Base-by-base conservation (phyloP, 208 protist species). In the Wallacemonas sp. region DNA sequence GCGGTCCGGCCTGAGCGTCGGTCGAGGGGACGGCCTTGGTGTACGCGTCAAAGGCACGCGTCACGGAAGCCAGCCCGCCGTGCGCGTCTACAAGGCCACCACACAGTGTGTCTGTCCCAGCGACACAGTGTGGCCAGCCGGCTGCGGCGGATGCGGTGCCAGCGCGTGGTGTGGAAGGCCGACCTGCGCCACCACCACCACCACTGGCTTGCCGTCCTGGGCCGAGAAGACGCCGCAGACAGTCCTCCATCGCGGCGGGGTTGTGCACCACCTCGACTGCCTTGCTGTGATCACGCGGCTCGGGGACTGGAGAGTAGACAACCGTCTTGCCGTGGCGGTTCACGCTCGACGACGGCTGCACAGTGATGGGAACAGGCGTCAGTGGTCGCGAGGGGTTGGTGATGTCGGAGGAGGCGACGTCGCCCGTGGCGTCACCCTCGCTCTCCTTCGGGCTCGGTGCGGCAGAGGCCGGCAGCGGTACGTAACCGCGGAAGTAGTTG, bases 401-500 rank as follows among this genome's bases (percentile, higher is more conserved):
- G 36, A 14, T 17, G 36, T 41, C 6, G 36, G 36, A 41, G 9
- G 36, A 41, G 36, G 36, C 36, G 14, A 6, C 36, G 14, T 41
- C 36, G 14, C 6, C 36, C 11, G 47, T 32, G n/a, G 52, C 30
- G 14, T 21, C 47, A 48, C 17, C 32, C 11, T 65, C 23, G 27
- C 26, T 34, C 19, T 14, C 49, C 0, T 34, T 48, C 38, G 36
- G 24, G 34, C 14, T n/a, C 16, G 63, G 21, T 41, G 46, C 30
- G 36, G 17, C 11, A 6, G 23, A 30, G 21, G 19, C 24, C 47
- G 47, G 1, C 44, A 48, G 23, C 4, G 34, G 30, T n/a, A 46
- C 41, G 43, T 57, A 46, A 17, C 62, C 62, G 6, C 34, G 62
- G 36, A 58, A 68, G 48, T 57, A 68, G 62, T 41, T 58, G 48